phyloP scores from a whole-genome alignment of 257 asterid genomes.

The Solanum megistacrolobum region DNA sequence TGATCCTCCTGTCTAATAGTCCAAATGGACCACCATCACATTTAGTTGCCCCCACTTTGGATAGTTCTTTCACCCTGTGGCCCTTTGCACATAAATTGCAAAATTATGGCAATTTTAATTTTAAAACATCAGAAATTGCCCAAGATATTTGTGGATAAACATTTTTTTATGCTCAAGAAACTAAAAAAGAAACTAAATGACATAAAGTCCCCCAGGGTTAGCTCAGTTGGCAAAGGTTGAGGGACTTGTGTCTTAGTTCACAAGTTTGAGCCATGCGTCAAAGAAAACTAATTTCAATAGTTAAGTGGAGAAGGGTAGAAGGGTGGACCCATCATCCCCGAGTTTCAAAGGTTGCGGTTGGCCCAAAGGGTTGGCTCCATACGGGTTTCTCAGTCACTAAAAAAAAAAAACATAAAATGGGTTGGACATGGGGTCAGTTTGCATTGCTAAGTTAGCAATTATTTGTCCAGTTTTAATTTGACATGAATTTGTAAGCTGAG shows the following conservation, averaged over 20 bases:
- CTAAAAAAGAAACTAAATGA: background rate
- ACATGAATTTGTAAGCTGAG: background rate
- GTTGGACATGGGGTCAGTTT: background rate
- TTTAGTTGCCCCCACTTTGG: background rate
- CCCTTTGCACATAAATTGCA: background rate
- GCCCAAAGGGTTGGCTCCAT: background rate
- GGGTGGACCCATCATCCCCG: background rate
- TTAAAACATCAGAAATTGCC: background rate
- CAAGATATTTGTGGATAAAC: background rate
- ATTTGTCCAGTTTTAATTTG: background rate
- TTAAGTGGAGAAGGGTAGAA: background rate
- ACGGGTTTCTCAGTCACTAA: background rate
- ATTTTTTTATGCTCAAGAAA: background rate
- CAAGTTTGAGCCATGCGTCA: background rate
- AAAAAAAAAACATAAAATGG: background rate
- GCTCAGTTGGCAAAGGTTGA: background rate
- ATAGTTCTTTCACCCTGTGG: background rate
- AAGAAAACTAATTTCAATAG: background rate
- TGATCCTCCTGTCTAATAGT: background rate
- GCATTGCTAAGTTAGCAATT: background rate
- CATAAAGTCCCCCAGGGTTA: background rate
- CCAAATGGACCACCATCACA: background rate
- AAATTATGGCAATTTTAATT: background rate
- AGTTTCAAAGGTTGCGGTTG: background rate
- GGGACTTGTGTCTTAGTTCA: background rate